Evolutionary conservation across 768 basidiomycete species (phyloP), one percentile per base, ranked within the genome.

Genomic region (Aureoboletus auriporus): DNA sequence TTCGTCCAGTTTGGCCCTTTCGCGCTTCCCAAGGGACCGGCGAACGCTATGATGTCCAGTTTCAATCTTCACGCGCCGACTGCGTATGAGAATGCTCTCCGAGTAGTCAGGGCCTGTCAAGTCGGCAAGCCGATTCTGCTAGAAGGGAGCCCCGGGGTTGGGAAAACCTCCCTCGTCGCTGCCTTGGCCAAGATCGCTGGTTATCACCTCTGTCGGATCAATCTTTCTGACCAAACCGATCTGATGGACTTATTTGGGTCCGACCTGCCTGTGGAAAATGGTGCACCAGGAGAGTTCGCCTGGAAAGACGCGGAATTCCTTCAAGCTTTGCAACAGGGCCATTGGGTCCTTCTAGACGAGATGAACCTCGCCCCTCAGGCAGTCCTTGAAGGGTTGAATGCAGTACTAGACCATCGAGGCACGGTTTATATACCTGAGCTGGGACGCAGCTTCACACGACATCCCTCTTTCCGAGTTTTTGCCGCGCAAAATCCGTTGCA

Each of bases 301-400:
- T 99, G 96, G 96, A 91, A 86, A 66, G 93, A 98, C 54, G 96
- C 95, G 0, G 93, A 95, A 49, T 99, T 99, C 64, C 74, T 99
- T 36, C 82, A 79, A 49, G 94, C 96, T 1, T 70, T 99, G 69
- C 93, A 96, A 63, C 78, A 88, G n/a, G 96, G 96, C 1, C 84
- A 91, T 51, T 99, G 96, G 96, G 95, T 98, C 6, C 80, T 99
- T 6, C 78, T 99, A 9, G 96, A 99, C 62, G 96, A 99, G 66
- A 98, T 99, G 96, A 99, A 99, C 62, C 77, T 99, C 34, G 95
- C 95, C 0, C 91, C 95, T 28, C 95, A 99, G 61, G 86, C 96
- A 0, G 86, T 99, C 5, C 80, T 99, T 2, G 96, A 99, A 70
- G 96, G 96, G 27, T 79, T 99, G 35, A 99, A 99, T 61, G 93